Evolutionary conservation across 2,329 filamentous ascomycete genomes (phyloP).

Genomic region (Cercospora sp.): DNA sequence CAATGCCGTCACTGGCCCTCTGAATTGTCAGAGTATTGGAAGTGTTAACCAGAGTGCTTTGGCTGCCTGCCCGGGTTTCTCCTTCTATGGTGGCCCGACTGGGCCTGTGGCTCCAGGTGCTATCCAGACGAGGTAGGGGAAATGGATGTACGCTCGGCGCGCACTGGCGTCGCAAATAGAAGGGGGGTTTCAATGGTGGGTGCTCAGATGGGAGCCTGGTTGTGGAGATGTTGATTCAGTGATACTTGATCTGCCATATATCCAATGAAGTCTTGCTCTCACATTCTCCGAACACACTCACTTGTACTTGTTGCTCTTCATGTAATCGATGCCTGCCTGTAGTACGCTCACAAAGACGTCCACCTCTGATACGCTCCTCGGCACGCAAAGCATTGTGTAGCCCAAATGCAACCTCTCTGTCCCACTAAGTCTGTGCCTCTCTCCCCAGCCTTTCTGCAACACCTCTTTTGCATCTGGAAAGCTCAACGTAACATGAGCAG

Average conservation of each 20-base stretch:
- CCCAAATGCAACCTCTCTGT: slow-evolving; percentile 18
- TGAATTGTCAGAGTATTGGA: slow-evolving; percentile 31
- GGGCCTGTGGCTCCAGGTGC: slow-evolving; percentile 33
- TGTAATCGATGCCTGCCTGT: slow-evolving; percentile 21
- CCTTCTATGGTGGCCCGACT: slow-evolving; percentile 34
- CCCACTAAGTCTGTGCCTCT: slow-evolving; percentile 21
- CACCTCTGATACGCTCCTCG: slow-evolving; percentile 13
- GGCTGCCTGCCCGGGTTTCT: slow-evolving; percentile 33
- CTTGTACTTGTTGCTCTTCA: not conserved
- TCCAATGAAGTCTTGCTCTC: not conserved
- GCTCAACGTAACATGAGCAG: slow-evolving; percentile 20
- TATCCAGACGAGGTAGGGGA: slow-evolving; percentile 25
- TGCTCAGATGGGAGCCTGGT: not conserved
- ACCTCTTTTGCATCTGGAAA: slow-evolving; percentile 19
- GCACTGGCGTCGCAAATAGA: not conserved
- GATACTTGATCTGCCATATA: not conserved
- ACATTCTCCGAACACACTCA: not conserved
- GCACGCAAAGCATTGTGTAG: slow-evolving; percentile 23
- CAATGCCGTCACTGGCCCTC: slow-evolving; percentile 10
- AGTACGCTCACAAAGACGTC: slow-evolving; percentile 12
- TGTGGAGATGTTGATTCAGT: not conserved
- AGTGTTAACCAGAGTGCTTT: slow-evolving; percentile 33
- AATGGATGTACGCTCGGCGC: not conserved
- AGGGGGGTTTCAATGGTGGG: not conserved
- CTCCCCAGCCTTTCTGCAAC: slow-evolving; percentile 20